Evolutionary conservation across 148 eudicot species (phyloP).

Genomic region (Pharnaceum exiguum): DNA sequence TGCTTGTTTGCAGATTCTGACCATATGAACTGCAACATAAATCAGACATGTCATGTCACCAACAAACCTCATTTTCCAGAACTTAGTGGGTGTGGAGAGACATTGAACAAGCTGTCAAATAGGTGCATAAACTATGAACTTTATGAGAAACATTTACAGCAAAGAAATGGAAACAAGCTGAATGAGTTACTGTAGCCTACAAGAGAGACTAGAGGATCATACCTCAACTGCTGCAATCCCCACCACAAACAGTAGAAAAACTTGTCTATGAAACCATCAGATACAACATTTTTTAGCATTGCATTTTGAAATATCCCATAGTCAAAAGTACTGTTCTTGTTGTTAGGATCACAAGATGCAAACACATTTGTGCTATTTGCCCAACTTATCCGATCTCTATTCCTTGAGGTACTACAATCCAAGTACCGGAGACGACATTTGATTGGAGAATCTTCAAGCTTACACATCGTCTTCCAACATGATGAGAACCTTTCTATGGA

Average conservation of each 20-base stretch:
- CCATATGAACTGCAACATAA: conserved; percentile 60
- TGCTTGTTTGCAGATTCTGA: conserved; percentile 53
- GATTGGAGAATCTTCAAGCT: conserved; percentile 19
- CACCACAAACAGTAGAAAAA: conserved; percentile 76
- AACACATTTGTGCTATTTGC: conserved; percentile 43
- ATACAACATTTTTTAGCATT: conserved; percentile 40
- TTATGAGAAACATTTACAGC: too few relatives aligned
- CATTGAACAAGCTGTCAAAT: too few relatives aligned
- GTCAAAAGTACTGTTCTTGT: conserved; percentile 24
- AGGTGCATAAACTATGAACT: too few relatives aligned
- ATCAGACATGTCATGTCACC: not conserved
- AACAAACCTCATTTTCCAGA: too few relatives aligned
- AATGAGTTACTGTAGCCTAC: not conserved
- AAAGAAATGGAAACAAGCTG: not conserved
- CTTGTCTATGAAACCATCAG: conserved; percentile 43
- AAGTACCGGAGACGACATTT: conserved; percentile 35
- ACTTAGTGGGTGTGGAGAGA: too few relatives aligned
- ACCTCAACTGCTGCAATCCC: conserved; percentile 72
- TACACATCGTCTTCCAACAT: conserved; percentile 53
- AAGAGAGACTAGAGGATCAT: not conserved
- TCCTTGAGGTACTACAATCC: conserved; percentile 37
- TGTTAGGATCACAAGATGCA: conserved; percentile 33
- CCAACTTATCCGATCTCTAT: conserved; percentile 35
- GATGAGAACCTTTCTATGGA: conserved; percentile 58
- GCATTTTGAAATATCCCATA: conserved; percentile 56